phyloP scores from a whole-genome alignment of 129 eudicot genomes.

The Pittosporum tobira region DNA sequence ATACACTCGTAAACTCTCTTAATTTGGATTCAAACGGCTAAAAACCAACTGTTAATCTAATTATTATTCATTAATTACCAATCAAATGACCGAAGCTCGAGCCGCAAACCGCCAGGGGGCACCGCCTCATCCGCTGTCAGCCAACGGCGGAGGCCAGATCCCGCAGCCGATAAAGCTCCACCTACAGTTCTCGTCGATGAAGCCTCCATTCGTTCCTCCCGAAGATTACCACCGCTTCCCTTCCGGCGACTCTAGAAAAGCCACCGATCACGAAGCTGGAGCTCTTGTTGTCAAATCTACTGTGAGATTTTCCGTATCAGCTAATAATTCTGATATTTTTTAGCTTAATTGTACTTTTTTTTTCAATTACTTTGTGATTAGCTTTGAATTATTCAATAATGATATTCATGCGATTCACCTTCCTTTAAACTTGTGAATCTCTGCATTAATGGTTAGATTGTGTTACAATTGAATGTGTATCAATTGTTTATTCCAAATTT shows the following conservation, averaged over 20 bases:
- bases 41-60: too few relatives aligned
- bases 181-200: slow-evolving; percentile 56
- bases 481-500: slow-evolving; percentile 7
- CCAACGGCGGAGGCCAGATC: slow-evolving; percentile 41
- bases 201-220: slow-evolving; percentile 57
- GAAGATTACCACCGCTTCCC: slow-evolving; percentile 71
- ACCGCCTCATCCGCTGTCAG: slow-evolving; percentile 25
- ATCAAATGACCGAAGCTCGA: slow-evolving; percentile 35
- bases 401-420: background rate
- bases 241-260: slow-evolving; percentile 26
- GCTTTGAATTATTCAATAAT: background rate
- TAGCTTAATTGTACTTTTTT: background rate
- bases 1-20: background rate
- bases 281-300: slow-evolving; percentile 66
- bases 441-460: background rate
- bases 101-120: slow-evolving; percentile 40
- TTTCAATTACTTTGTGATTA: background rate
- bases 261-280: slow-evolving; percentile 43
- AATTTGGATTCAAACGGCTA: background rate
- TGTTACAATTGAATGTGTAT: background rate
- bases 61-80: background rate
- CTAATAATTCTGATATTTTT: slow-evolving; percentile 5
- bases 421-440: background rate
- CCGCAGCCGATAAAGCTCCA: slow-evolving; percentile 47
- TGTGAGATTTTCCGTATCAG: slow-evolving; percentile 31